Base-by-base conservation (phyloP, 306 rosid species). In the Citrullus amarus region DNA sequence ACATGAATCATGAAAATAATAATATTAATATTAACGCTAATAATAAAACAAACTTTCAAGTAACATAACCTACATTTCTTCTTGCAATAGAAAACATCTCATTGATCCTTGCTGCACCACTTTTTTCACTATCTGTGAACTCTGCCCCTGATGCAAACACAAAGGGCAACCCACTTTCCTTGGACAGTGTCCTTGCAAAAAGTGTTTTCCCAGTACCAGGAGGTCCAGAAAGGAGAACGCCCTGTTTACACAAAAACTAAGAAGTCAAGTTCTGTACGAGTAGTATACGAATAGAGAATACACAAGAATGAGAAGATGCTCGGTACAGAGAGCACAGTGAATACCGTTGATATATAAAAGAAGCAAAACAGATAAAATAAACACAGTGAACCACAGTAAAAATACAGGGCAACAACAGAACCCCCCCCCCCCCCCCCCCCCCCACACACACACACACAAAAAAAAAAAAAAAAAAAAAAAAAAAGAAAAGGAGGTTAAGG, bases 191-290 rank as follows among this genome's bases (percentile, higher is more conserved):
- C 88, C 97, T 89, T 32, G 99, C 99, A 86, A 95, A 95, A 71
- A 95, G 96, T 57, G 99, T 95, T 85, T 95, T 95, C 58, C 99
- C 99, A 38, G 99, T 95, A 85, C 99, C 97, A 80, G 97, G 97
- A 81, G 99, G 99, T 79, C 99, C 97, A 84, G 97, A 95, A 78
- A 92, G 97, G 80, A 95, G 97, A 85, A 95, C 97, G 75, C 99
- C 97, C 99, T 95, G 88, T 82, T 82, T 57, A 77, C 75, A 61
- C 61, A 58, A 79, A 81, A 80, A 80, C 78, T 76, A 83, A 81
- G 75, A 79, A 82, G 54, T 65, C 51, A 58, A 62, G 39, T 48
- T 12, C 17, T 48, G 54, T 48, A 12, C 1, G 6, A 48, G 54
- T 48, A 16, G 54, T 48, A 48, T 48, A 48, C 54, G 2, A 48